phyloP scores from a whole-genome alignment of 129 eudicot species.

The Cynara cardunculus region DNA sequence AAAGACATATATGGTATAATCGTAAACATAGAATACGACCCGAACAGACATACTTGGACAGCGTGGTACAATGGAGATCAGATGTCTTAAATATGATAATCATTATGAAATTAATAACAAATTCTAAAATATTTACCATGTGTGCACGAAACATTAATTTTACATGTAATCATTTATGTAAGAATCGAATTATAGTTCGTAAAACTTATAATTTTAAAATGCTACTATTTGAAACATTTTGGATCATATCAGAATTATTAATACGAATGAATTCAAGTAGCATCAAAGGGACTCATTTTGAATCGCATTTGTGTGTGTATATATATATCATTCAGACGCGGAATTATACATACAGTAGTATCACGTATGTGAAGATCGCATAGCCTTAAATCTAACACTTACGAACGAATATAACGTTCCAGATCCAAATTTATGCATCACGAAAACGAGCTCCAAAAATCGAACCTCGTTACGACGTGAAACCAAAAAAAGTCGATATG shows the following conservation, averaged over 20 bases:
- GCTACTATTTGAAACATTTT: not conserved
- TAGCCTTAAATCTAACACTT: not conserved
- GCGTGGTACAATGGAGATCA: no score
- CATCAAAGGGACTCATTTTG: not conserved
- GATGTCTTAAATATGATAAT: no score
- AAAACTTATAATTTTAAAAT: no score
- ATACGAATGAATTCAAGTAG: not conserved
- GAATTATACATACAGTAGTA: not conserved
- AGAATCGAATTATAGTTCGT: no score
- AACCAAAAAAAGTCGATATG: not conserved
- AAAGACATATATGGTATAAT: no score
- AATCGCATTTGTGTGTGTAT: not conserved
- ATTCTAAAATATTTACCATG: no score
- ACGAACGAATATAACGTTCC: not conserved
- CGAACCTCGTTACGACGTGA: not conserved
- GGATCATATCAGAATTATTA: not conserved
- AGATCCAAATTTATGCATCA: not conserved
- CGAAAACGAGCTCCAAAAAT: not conserved
- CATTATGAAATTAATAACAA: no score
- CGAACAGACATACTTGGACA: no score
- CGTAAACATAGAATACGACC: no score
- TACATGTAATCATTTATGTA: no score
- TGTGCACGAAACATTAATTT: no score
- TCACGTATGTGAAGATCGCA: not conserved
- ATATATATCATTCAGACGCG: not conserved